Evolutionary conservation across 2,329 filamentous ascomycete species (phyloP), one percentile per base, ranked within the genome.

Genomic region (Talaromyces sp.): DNA sequence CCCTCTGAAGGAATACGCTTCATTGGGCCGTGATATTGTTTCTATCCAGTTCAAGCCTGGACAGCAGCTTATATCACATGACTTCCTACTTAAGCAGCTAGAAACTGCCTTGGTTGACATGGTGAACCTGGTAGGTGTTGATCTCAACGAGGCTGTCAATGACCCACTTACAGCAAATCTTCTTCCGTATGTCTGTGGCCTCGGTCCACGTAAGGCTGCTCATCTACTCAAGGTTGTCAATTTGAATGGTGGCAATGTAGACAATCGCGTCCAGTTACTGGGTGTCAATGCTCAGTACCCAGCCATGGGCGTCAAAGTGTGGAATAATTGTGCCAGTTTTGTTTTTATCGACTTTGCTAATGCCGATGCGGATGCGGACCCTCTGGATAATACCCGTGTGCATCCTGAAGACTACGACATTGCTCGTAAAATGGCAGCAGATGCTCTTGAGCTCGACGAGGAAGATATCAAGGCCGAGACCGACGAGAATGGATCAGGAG

Each of bases 81-180:
- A 97, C 33, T 92, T 96, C 76, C 81, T 99, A 35, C 78, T 87
- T 57, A 91, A 90, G 70, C 86, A 91, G 55, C 82, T 99, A 14
- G 94, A 99, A 66, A 95, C 90, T n/a, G 91, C 93, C 40, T 90
- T 99, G 85, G 93, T 99, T 10, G 94, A 99, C 70, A 96, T 96
- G 82, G 94, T 99, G 63, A 99, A 99, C 70, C 85, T 99, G 39
- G 91, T 92, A 41, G 94, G 94, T 67, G 90, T 99, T 33, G 90
- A 97, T 65, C 88, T 99, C 67, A 96, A 97, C 65, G 92, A 97
- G 61, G 91, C 92, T 13, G 86, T 96, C 51, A 82, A 81, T 37
- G 90, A 97, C 70, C 70, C 85, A 1, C 91, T 94, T 65, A 88
- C 89, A 8, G 91, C 91, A 13, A 94, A 93, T 60, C 82, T 99